phyloP scores from a whole-genome alignment of 2,329 filamentous ascomycete species.

The Juglanconis juglandina region DNA sequence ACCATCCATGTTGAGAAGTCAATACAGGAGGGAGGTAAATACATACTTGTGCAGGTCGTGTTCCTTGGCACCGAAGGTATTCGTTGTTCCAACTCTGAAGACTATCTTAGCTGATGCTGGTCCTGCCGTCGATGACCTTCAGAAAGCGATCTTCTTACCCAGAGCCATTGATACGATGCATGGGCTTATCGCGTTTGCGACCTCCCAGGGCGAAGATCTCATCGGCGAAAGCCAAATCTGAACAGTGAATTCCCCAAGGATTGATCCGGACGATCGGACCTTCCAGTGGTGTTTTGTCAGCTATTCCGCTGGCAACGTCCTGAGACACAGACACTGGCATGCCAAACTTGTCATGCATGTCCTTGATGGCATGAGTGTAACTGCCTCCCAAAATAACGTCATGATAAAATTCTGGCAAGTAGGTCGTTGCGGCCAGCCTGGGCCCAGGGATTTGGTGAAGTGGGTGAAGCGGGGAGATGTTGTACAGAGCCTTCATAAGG shows the following conservation, averaged over 20 bases:
- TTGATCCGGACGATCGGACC: conserved; percentile 34
- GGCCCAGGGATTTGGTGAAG: conserved; percentile 29
- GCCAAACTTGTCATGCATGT: conserved; percentile 30
- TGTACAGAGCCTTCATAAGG: conserved; percentile 6
- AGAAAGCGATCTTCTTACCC: background rate
- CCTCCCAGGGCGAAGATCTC: conserved; percentile 33
- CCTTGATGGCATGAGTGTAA: conserved; percentile 27
- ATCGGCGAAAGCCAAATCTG: conserved; percentile 31
- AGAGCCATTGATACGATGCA: conserved; percentile 19
- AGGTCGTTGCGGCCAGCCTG: conserved; percentile 28
- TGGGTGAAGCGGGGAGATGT: conserved; percentile 8
- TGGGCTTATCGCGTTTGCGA: conserved; percentile 25
- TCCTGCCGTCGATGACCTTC: background rate
- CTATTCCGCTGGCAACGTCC: background rate
- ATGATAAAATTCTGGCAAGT: conserved; percentile 32
- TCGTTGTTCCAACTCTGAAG: background rate
- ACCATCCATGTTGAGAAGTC: too few species aligned
- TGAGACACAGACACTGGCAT: background rate
- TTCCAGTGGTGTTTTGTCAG: conserved; percentile 12
- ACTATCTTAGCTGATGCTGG: background rate
- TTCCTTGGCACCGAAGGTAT: background rate
- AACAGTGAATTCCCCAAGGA: conserved; percentile 30
- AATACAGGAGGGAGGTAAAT: background rate
- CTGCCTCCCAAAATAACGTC: conserved; percentile 27
- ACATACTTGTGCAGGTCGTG: background rate